Evolutionary conservation across 192 early-diverging fungal species (phyloP).

Genomic region (Backusella tarrabulga): DNA sequence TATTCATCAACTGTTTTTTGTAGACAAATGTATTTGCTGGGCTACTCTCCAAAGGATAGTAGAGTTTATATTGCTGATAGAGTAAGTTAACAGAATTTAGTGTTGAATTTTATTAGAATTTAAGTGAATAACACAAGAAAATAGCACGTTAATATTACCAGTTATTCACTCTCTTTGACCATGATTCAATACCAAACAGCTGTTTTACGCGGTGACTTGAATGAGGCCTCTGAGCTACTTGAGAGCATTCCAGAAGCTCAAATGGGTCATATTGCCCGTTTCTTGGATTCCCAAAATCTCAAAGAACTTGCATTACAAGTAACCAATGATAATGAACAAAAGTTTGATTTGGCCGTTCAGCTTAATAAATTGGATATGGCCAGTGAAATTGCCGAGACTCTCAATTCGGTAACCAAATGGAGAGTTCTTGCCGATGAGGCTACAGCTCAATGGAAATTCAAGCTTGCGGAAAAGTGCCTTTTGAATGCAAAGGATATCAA

Average conservation of each 20-base stretch:
- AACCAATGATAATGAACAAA: slow-evolving; percentile 92
- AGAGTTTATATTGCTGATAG: slow-evolving; percentile 93
- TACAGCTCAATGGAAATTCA: slow-evolving; percentile 83
- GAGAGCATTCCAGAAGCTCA: slow-evolving; percentile 85
- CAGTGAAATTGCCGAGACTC: slow-evolving; percentile 80
- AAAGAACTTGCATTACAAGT: slow-evolving; percentile 92
- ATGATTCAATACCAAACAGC: slow-evolving; percentile 99
- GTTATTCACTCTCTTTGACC: slow-evolving; percentile 87
- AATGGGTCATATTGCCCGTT: slow-evolving; percentile 89
- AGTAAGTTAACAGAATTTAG: slow-evolving; percentile 22
- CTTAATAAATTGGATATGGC: slow-evolving; percentile 83
- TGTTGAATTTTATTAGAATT: neutral
- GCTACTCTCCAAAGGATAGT: slow-evolving; percentile 92
- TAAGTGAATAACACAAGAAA: neutral
- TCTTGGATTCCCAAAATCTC: slow-evolving; percentile 91
- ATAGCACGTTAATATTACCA: slow-evolving; percentile 85
- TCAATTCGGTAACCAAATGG: slow-evolving; percentile 91
- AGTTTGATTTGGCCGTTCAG: slow-evolving; percentile 93
- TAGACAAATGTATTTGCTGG: slow-evolving; percentile 86
- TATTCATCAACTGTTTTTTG: neutral
- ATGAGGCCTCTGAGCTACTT: slow-evolving; percentile 75
- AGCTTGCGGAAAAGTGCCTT: slow-evolving; percentile 88
- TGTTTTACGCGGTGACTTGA: slow-evolving; percentile 90
- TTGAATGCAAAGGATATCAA: slow-evolving; percentile 84
- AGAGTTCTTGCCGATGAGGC: slow-evolving; percentile 89